phyloP scores from a whole-genome alignment of 2,329 filamentous ascomycete genomes.

The Colletotrichum cereale region DNA sequence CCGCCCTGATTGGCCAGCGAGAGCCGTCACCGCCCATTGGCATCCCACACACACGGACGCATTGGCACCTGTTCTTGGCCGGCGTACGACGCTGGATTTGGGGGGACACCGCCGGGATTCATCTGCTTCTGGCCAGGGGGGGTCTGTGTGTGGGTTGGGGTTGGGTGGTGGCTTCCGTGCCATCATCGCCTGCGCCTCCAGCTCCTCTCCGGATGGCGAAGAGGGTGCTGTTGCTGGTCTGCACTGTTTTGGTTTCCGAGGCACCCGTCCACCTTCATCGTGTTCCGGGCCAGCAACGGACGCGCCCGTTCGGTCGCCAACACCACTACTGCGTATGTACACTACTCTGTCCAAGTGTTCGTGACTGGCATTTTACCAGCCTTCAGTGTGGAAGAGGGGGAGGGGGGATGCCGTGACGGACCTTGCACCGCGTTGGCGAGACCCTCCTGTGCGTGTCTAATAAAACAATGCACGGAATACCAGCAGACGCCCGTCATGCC shows the following conservation, averaged over 20 bases:
- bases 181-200: slow-evolving; percentile 11
- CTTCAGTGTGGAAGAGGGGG: neutral
- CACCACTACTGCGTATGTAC: too few relatives aligned
- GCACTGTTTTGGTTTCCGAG: slow-evolving; percentile 11
- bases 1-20: neutral
- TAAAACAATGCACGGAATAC: slow-evolving; percentile 1
- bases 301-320: neutral
- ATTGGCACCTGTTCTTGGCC: slow-evolving; percentile 12
- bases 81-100: slow-evolving; percentile 32
- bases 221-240: slow-evolving; percentile 1
- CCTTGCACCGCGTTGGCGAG: neutral
- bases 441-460: neutral
- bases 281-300: neutral
- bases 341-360: neutral
- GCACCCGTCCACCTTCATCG: neutral
- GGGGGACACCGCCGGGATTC: slow-evolving; percentile 24
- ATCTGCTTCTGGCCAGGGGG: neutral
- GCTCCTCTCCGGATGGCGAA: neutral
- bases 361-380: neutral
- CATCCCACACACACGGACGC: slow-evolving; percentile 19
- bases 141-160: too few relatives aligned
- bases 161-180: neutral
- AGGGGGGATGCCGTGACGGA: neutral
- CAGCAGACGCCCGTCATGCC: slow-evolving; percentile 14
- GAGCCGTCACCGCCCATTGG: slow-evolving; percentile 20